Base-by-base conservation (phyloP, 148 eudicot genomes). In the Talinum fruticosum region DNA sequence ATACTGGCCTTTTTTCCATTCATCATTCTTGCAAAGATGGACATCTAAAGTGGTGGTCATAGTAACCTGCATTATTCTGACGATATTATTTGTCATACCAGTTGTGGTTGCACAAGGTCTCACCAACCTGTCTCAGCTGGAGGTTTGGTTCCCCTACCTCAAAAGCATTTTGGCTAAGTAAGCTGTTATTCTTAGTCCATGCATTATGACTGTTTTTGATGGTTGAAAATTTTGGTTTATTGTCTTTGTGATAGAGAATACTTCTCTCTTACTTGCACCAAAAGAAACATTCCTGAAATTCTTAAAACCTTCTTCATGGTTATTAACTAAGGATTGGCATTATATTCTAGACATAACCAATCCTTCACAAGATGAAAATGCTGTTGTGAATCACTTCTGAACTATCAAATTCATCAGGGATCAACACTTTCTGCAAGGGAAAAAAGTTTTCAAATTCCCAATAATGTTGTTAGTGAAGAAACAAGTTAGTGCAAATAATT, bases 21-120 rank as follows among this genome's bases (percentile, higher is more conserved):
- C 90, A 49, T 76, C 98, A n/a, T 93, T 90, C 78, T 79, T 86
- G 73, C 69, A 68, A 33, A 87, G 88, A 84, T 91, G 96, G 96
- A 77, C 88, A 73, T 86, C 88, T 53, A 87, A 82, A 81, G 75
- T 93, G 62, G 79, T 83, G 75, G 84, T 88, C 61, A 38, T 91
- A 78, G 72, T 93, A 41, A 79, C 91, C 8, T 86, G 79, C 75
- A 76, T 91, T 77, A 35, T 77, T 62, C 78, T 93, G 65, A 88
- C 91, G 2, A 47, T 84, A 47, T 74, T 93, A 33, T 93, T 91
- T 75, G 72, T 93, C 47, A 77, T 90, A 73, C 98, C 98, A 69
- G 94, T 91, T 66, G 66, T 88, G 74, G 14, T 93, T 69, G 96
- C 88, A 18, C 96, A 91, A 90, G 84, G 94, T 82, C 91, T 93